A percentile compares a stretch with the other conserved stretches of the same genome.
These are phyloP conservation scores for Ogataea paradorogensis DNA, from an alignment of 805 yeast species.

Conservation along the genomic window DNA sequence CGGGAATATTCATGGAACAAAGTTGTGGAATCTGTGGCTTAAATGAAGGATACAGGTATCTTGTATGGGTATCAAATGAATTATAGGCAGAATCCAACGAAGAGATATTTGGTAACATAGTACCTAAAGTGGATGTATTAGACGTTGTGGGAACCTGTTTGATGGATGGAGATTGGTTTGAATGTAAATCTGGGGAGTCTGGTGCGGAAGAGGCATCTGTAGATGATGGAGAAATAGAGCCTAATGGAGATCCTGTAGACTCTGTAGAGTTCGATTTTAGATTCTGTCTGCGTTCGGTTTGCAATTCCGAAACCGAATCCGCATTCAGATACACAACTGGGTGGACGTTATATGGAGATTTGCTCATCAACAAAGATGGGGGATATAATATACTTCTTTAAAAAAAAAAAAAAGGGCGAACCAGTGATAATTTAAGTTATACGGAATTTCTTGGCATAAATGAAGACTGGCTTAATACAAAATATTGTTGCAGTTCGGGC, in stretches of 20 bases:
- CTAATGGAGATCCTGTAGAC: constrained; percentile 27
- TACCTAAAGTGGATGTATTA: constrained; percentile 1
- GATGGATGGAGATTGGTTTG: constrained; percentile 14
- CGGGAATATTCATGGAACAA: constrained; percentile 5
- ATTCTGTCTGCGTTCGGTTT: constrained; percentile 2
- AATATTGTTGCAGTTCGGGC: not conserved
- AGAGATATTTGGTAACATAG: constrained; percentile 9
- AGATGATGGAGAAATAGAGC: constrained; percentile 25
- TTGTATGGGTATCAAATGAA: constrained; percentile 7
- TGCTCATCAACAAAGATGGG: constrained; percentile 1
- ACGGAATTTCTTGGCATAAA: constrained; percentile 6
- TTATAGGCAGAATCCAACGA: constrained; percentile 5
- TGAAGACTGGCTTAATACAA: not conserved
- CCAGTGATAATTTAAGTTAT: constrained; percentile 1
- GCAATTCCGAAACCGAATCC: constrained; percentile 11
- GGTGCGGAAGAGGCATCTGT: constrained; percentile 27
- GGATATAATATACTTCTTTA: not conserved
- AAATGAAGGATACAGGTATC: constrained; percentile 9
- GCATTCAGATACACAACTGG: constrained; percentile 32
- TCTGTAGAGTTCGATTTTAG: constrained; percentile 22
- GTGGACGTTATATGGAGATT: constrained; percentile 23
- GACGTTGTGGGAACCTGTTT: constrained; percentile 8
- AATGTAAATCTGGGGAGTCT: constrained; percentile 18
- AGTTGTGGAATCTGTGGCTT: constrained; percentile 13
- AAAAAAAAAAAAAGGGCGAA: constrained; percentile 7